Base-by-base conservation (phyloP, 257 asterid genomes). In the Datura wrightii region DNA sequence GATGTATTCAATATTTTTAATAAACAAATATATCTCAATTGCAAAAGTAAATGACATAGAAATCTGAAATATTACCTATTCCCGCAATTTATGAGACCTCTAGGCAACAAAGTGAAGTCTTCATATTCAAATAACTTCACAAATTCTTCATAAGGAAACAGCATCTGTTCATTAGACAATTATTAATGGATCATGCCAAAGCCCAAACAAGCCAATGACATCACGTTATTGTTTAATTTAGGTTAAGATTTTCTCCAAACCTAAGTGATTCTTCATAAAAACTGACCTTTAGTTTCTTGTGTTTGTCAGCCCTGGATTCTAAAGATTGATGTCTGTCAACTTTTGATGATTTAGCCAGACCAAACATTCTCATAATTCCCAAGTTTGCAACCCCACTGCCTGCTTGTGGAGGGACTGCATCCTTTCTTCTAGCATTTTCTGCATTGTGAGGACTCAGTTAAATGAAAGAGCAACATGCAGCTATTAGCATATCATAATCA, bases 111-210 rank as follows among this genome's bases (percentile, higher is more conserved):
- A 83, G 85, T 86, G 89, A 90, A 86, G 85, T 74, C 91, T 83
- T 93, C 95, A 84, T 76, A 89, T 80, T 92, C 95, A 86, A 92
- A 95, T 86, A 87, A 89, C 94, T 91, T 92, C 87, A 92, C 90
- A 85, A 93, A 95, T 83, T 93, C 98, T 88, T 94, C 98, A 84
- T 93, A 95, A 1, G 98, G 95, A 90, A 91, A 95, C 79, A 94
- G 91, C 97, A 93, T 93, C 98, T 95, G 95, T 54, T 58, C 85
- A 86, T 84, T 59, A 79, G 52, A 70, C 67, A 69, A 69, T 31
- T 18, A 54, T 86, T 84, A 60, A 52, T 48, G 74, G 46, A 19
- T 37, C 18, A 24, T 16, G 78, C 78, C 76, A 55, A 74, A 72
- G 70, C 80, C 82, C 76, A 82, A 14, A 70, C 42, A 71, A 69